Conservation (phyloP, 208 protist genomes). For the Crithidia bombi region DNA sequence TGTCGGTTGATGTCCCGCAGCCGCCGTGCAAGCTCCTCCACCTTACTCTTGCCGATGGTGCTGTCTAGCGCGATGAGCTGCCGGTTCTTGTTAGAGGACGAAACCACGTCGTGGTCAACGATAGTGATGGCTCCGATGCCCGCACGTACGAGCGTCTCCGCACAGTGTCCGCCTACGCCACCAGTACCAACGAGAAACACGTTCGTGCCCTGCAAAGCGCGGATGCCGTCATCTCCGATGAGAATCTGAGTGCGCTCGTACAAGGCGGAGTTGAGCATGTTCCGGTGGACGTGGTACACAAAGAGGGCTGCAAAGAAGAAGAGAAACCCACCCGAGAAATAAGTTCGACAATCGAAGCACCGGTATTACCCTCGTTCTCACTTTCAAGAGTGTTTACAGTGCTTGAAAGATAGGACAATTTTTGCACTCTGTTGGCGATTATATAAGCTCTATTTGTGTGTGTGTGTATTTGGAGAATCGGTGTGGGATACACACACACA, state of each 20-base stretch:
- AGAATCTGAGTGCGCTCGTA: constrained; percentile 89
- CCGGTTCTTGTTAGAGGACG: constrained; percentile 89
- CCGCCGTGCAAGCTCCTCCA: constrained; percentile 70
- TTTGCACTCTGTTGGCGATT: too few species aligned
- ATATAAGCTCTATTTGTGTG: too few species aligned
- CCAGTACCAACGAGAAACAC: constrained; percentile 86
- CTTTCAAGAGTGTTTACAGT: too few species aligned
- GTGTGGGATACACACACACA: too few species aligned
- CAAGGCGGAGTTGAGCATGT: constrained; percentile 76
- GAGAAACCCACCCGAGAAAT: too few species aligned
- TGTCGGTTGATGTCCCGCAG: constrained; percentile 82
- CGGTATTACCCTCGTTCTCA: too few species aligned
- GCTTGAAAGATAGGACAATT: too few species aligned
- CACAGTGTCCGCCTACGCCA: constrained; percentile 89
- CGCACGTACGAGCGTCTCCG: constrained; percentile 83
- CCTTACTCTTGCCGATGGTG: constrained; percentile 89
- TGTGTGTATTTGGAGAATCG: too few species aligned
- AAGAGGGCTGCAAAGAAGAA: not conserved
- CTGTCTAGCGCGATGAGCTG: constrained; percentile 90
- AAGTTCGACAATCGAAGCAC: too few species aligned
- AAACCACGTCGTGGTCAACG: constrained; percentile 89
- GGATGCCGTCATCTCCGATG: constrained; percentile 78
- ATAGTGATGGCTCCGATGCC: constrained; percentile 90
- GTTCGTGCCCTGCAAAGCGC: constrained; percentile 56
- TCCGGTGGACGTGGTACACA: not conserved